Evolutionary conservation across 148 eudicot genomes (phyloP), one percentile per base, ranked within the genome.

Genomic region (Vaccinium darrowii): DNA sequence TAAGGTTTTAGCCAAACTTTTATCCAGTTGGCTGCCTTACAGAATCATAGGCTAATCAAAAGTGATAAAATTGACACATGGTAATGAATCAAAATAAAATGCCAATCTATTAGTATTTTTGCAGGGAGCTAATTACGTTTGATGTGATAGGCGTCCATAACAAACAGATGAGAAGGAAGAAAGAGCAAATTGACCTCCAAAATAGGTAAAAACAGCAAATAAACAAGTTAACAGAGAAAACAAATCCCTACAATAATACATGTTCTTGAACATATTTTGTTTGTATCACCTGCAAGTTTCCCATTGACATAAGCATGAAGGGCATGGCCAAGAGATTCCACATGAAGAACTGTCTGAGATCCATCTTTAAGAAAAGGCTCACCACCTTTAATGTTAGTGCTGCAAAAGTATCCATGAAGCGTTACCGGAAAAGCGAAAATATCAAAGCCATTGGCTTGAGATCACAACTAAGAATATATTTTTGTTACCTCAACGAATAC

Each of bases 401-500:
- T 97, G 93, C 86, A 82, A 85, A 77, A 39, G 82, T 75, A 58
- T 73, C 21, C 53, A 79, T 73, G 53, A 43, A 36, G 30, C 54
- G 27, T n/a, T 25, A 71, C 50, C 30, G 8, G 67, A 79, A 23
- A 51, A 33, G 0, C 63, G 33, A 79, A 82, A 16, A 16, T 13
- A 84, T 65, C 19, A 53, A 19, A 69, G 54, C 77, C 81, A 80
- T 2, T 74, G 51, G 62, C 39, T 27, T 50, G 36, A 62, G 54
- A 47, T 78, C 50, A 33, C 23, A 83, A 53, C 76, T 18, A n/a
- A 88, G 27, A 54, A 23, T 30, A 65, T 21, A 62, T 13, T 19
- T 43, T 43, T 33, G 76, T 5, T 90, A 97, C 99, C 99, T 94
- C 73, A 89, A 19, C 47, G 99, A 97, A 89, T 97, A 97, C 99